Base-by-base conservation (phyloP, 2,329 filamentous ascomycete species). In the Zarea fungicola region DNA sequence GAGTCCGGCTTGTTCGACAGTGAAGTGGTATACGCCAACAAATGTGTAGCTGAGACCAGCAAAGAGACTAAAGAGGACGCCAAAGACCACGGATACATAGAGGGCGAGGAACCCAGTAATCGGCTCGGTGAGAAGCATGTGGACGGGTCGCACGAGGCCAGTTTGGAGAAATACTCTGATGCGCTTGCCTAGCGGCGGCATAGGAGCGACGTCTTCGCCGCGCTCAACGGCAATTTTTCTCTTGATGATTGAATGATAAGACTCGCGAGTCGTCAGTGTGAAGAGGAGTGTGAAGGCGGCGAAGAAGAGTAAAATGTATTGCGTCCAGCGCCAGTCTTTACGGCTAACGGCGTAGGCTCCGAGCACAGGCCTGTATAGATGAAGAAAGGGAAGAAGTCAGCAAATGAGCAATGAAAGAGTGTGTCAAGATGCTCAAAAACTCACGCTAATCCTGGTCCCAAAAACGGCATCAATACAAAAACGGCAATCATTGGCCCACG, bases 41-140 rank as follows among this genome's bases (percentile, higher is more conserved):
- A 78, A 78, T 1, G 73, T 70, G 54, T 69, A 76, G 0, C 75
- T 74, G 0, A 78, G 71, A 0, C 68, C 70, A 1, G 71, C 72
- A 54, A 80, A 78, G 65, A 79, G 78, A 37, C 64, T 71, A 52
- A 75, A 80, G 1, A 79, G 63, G 0, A 75, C 74, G 5, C 71
- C 76, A 48, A 79, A 80, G 45, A 73, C 69, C 55, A 71, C 73
- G 0, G 75, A 64, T 0, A 73, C 67, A 55, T 79, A 80, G 1
- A 80, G 56, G 35, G 69, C 73, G 31, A 73, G 62, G 48, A 82
- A 78, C 10, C 75, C 73, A 2, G 84, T 76, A 31, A 86, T 83
- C 3, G 82, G 81, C 56, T 86, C 83, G 1, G 75, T 74, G 34
- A 81, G 58, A 7, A 85, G 68, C 71, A 87, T 81, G 37, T 74